Base-by-base conservation (phyloP, 2,329 filamentous ascomycete genomes). In the Cryphonectria nitschkei region DNA sequence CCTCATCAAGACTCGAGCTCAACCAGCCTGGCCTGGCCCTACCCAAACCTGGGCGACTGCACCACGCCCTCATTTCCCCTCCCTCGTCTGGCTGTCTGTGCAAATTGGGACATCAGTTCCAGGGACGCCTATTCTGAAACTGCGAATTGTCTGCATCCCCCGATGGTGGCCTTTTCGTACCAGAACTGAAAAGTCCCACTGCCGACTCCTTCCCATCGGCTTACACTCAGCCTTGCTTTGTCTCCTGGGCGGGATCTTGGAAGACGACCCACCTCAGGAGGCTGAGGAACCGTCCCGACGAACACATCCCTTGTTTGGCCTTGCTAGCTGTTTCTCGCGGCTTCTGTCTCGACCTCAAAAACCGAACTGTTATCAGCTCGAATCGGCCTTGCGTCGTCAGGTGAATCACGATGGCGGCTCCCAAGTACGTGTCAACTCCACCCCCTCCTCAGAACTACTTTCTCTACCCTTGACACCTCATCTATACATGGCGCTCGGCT, bases 351-450 rank as follows among this genome's bases (percentile, higher is more conserved):
- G 67, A n/a, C 58, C 7, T 46, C 58, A 16, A 60, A 2, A 6
- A 58, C 14, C 52, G 9, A 26, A 61, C 22, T 50, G 41, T 65
- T 34, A 29, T 22, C 43, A 11, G 63, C 34, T 52, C 43, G 14
- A 19, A 4, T 22, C 19, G 43, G 63, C 7, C 41, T 68, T 39
- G 56, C 39, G 6, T 68, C 37, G 26, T 22, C 54, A 61, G 29
- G 5, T 62, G 37, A 62, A 62, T 52, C 67, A 68, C 58, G 34
- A 68, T 68, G 67, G 58, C 67, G 19, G 67, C 67, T 54, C 67
- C 67, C 41, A 68, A 68, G 67, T 68, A 68, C 43, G 67, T 68
- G 41, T 41, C 19, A 39, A 46, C 46, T 9, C 19, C 41, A 1
- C 26, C 22, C 13, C 22, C 8, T 26, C 34, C 34, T 39, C 13